phyloP scores from a whole-genome alignment of 345 rosid species.

The Reutealis trisperma region DNA sequence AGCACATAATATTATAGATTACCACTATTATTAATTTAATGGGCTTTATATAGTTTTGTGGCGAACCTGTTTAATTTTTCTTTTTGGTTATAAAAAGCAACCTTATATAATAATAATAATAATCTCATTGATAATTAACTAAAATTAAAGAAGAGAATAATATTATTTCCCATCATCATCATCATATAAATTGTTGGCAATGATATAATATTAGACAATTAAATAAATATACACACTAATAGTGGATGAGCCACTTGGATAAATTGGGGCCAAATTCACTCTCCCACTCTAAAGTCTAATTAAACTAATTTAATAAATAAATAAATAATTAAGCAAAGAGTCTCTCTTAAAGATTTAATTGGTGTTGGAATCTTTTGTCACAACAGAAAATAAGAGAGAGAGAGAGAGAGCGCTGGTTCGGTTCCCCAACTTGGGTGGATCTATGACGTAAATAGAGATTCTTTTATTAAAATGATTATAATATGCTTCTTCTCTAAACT shows the following conservation, averaged over 20 bases:
- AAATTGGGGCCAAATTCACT: conserved; percentile 5
- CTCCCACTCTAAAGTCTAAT: background rate
- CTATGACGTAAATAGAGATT: conserved; percentile 20
- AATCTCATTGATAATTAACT: background rate
- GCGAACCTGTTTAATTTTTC: background rate
- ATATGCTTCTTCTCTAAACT: background rate
- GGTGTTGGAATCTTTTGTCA: conserved; percentile 37
- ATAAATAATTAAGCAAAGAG: background rate
- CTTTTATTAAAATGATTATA: background rate
- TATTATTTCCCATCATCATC: conserved; percentile 23
- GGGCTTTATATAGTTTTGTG: background rate
- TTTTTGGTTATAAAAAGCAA: background rate
- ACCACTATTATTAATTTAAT: background rate
- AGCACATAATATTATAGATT: too few relatives aligned
- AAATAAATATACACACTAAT: background rate
- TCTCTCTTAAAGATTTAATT: background rate
- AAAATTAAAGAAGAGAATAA: conserved; percentile 20
- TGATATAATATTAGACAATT: conserved; percentile 5
- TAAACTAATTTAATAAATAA: background rate
- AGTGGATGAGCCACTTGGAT: conserved; percentile 35
- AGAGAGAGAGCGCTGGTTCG: conserved; percentile 15
- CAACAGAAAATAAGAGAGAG: conserved; percentile 5
- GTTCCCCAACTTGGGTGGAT: conserved; percentile 26
- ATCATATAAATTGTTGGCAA: conserved; percentile 12
- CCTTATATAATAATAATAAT: background rate